These are phyloP conservation scores for Saccharomyces kudriavzevii DNA, from an alignment of 805 yeast genomes.

Conservation along the genomic window DNA sequence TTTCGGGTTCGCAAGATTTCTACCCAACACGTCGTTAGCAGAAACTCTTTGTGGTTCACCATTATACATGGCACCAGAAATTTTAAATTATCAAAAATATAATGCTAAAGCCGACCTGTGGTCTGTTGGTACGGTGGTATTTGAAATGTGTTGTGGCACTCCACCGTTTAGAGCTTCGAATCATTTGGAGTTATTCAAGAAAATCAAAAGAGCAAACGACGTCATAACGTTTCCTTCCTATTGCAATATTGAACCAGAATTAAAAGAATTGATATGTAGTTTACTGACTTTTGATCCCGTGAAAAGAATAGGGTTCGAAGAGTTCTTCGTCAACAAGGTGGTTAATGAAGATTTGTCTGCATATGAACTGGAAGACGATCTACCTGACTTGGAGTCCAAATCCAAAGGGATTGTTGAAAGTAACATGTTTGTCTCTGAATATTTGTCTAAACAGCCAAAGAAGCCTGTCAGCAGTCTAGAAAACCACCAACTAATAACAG, in stretches of 20 bases:
- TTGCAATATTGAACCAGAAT: slow-evolving; percentile 53
- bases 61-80: slow-evolving; percentile 97
- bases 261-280: slow-evolving; percentile 64
- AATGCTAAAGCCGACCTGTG: slow-evolving; percentile 96
- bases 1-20: slow-evolving; percentile 92
- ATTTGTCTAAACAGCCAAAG: slow-evolving; percentile 36
- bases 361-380: slow-evolving; percentile 34
- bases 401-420: slow-evolving; percentile 59
- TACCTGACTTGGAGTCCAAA: slow-evolving; percentile 53
- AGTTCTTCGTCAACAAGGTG: slow-evolving; percentile 71
- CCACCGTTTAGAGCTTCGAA: slow-evolving; percentile 94
- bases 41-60: slow-evolving; percentile 98
- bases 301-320: slow-evolving; percentile 80
- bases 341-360: slow-evolving; percentile 44
- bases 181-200: slow-evolving; percentile 80
- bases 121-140: slow-evolving; percentile 96
- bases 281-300: slow-evolving; percentile 77
- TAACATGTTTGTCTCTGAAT: slow-evolving; percentile 75
- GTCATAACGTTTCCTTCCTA: slow-evolving; percentile 66
- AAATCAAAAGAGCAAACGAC: slow-evolving; percentile 77
- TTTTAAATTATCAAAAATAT: slow-evolving; percentile 85
- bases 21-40: slow-evolving; percentile 90
- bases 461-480: background rate
- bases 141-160: slow-evolving; percentile 92
- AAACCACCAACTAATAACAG: background rate